Percentiles rank a stretch among this genome's conserved stretches.
Conservation (phyloP, 345 rosid genomes). For the rapeseed (Brassica napus) region DNA sequence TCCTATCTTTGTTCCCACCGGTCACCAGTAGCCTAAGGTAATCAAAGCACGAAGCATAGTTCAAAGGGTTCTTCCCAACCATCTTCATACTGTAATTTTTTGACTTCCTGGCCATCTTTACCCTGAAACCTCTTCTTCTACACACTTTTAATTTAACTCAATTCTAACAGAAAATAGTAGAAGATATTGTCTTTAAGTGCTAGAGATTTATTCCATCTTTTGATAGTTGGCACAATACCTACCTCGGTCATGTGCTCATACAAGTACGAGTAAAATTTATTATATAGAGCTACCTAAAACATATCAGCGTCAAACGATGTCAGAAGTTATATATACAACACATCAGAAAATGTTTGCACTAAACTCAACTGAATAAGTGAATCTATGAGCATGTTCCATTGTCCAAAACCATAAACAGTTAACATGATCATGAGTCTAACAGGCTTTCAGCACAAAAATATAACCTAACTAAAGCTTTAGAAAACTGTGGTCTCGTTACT, state of each 20-base stretch:
- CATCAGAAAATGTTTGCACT: conserved; percentile 3
- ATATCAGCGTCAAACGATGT: conserved; percentile 22
- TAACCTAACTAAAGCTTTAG: background rate
- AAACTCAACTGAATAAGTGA: background rate
- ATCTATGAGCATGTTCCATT: background rate
- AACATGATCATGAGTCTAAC: background rate
- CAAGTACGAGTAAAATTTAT: conserved; percentile 82
- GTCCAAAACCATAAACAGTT: background rate
- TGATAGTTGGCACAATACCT: conserved; percentile 72
- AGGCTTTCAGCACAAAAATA: conserved; percentile 7
- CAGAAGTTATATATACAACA: conserved; percentile 12
- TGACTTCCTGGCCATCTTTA: too few relatives aligned
- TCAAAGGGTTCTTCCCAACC: too few relatives aligned
- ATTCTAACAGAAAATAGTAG: too few relatives aligned
- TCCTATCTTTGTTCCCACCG: too few relatives aligned
- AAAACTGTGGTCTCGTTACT: background rate
- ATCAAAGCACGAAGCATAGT: too few relatives aligned
- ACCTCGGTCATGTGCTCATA: conserved; percentile 85
- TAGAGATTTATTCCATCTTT: conserved; percentile 17
- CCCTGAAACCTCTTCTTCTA: too few relatives aligned
- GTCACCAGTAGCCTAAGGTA: too few relatives aligned
- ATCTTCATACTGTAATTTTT: too few relatives aligned
- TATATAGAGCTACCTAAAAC: conserved; percentile 90
- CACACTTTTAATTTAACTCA: too few relatives aligned
- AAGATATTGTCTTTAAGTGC: too few relatives aligned